Conservation (phyloP, 257 asterid species). For the Solanum chmielewskii region DNA sequence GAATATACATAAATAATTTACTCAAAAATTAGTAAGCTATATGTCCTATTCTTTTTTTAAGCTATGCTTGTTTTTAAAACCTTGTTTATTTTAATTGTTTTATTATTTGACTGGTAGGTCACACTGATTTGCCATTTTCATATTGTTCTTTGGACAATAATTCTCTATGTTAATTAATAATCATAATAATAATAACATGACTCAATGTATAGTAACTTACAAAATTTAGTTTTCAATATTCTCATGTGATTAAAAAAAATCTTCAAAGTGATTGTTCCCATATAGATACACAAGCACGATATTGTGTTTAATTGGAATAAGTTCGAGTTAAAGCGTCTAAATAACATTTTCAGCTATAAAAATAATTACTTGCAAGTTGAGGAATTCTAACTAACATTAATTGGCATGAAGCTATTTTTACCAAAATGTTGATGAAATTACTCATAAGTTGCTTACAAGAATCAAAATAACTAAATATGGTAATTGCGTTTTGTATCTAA, state of each 20-base stretch:
- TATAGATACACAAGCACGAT: too few species aligned
- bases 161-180: not conserved
- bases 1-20: not conserved
- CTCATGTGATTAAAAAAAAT: not conserved
- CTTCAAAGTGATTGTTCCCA: not conserved
- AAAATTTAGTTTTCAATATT: not conserved
- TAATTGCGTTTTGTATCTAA: not conserved
- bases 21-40: not conserved
- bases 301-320: not conserved
- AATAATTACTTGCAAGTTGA: not conserved
- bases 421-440: not conserved
- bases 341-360: fast-evolving
- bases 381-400: not conserved
- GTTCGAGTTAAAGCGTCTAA: not conserved
- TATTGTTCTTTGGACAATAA: not conserved
- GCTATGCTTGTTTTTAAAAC: not conserved
- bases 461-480: not conserved
- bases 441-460: not conserved
- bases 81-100: not conserved
- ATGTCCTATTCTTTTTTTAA: not conserved
- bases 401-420: not conserved
- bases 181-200: not conserved
- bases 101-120: not conserved
- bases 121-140: not conserved
- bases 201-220: not conserved